phyloP scores from a whole-genome alignment of 345 rosid species.

The Salix brachista region DNA sequence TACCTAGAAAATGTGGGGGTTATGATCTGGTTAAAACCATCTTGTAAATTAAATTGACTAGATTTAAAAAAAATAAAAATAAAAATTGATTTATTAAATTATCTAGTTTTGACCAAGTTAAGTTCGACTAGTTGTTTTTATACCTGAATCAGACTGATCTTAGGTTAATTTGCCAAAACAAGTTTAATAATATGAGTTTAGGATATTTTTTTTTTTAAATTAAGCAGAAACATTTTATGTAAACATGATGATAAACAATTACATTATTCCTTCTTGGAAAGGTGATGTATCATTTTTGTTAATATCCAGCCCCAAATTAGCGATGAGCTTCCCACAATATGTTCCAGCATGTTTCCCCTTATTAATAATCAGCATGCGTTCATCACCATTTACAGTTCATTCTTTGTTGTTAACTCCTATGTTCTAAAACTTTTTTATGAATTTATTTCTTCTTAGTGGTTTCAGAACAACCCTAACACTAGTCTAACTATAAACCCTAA shows the following conservation, averaged over 20 bases:
- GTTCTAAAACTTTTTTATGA: neutral
- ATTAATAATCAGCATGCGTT: neutral
- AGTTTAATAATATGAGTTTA: neutral
- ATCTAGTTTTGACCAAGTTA: too few relatives aligned
- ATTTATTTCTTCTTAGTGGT: neutral
- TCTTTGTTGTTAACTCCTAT: neutral
- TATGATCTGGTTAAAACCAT: neutral
- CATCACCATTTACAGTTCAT: neutral
- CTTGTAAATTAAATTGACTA: too few relatives aligned
- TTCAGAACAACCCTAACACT: slow-evolving; percentile 26
- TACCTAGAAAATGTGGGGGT: neutral
- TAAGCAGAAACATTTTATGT: neutral
- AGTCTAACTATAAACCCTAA: slow-evolving; percentile 21
- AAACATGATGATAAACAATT: neutral
- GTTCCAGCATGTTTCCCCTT: slow-evolving; percentile 1
- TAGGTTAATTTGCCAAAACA: too few relatives aligned
- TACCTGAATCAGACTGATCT: too few relatives aligned
- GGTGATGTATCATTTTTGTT: neutral
- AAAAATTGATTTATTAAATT: too few relatives aligned
- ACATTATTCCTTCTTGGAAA: neutral
- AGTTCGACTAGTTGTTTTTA: too few relatives aligned
- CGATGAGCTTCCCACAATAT: neutral
- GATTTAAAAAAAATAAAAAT: too few relatives aligned
- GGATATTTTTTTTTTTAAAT: neutral
- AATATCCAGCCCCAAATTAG: neutral